A percentile compares a stretch with the other conserved stretches of the same genome.
Evolutionary conservation across 352 stramenopile genomes (phyloP).

Genomic region (Phytophthora europaea): DNA sequence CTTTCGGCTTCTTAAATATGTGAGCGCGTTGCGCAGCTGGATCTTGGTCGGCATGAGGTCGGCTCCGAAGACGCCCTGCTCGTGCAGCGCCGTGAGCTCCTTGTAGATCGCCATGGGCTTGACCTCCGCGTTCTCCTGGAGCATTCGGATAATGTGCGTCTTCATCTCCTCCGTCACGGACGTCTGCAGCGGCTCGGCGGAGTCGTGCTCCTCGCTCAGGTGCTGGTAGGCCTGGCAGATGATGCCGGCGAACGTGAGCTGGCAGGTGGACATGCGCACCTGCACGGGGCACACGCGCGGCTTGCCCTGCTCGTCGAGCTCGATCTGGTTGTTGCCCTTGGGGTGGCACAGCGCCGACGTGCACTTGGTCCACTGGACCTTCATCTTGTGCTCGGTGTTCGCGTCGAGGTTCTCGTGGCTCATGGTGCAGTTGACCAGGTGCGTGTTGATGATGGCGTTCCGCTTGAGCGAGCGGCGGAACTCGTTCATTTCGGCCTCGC

Average conservation of each 20-base stretch:
- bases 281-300: slow-evolving; percentile 70
- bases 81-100: slow-evolving; percentile 66
- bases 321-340: slow-evolving; percentile 52
- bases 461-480: slow-evolving; percentile 83
- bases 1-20: slow-evolving; percentile 84
- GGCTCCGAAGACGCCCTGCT: slow-evolving; percentile 62
- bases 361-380: slow-evolving; percentile 88
- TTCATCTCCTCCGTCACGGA: slow-evolving; percentile 86
- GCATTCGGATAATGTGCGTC: slow-evolving; percentile 71
- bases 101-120: slow-evolving; percentile 88
- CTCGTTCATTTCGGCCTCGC: slow-evolving; percentile 77
- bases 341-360: slow-evolving; percentile 83
- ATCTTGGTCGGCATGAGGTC: slow-evolving; percentile 89
- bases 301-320: slow-evolving; percentile 42
- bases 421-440: slow-evolving; percentile 88
- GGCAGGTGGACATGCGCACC: slow-evolving; percentile 85
- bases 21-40: slow-evolving; percentile 82
- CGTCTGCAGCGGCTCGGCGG: slow-evolving; percentile 74
- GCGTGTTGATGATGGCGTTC: slow-evolving; percentile 88
- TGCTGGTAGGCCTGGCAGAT: slow-evolving; percentile 85
- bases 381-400: slow-evolving; percentile 82
- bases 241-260: slow-evolving; percentile 78
- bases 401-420: slow-evolving; percentile 66
- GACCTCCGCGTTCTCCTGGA: slow-evolving; percentile 67
- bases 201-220: slow-evolving; percentile 81